Evolutionary conservation across 345 rosid species (phyloP).

Genomic region (Bruguiera sexangula): DNA sequence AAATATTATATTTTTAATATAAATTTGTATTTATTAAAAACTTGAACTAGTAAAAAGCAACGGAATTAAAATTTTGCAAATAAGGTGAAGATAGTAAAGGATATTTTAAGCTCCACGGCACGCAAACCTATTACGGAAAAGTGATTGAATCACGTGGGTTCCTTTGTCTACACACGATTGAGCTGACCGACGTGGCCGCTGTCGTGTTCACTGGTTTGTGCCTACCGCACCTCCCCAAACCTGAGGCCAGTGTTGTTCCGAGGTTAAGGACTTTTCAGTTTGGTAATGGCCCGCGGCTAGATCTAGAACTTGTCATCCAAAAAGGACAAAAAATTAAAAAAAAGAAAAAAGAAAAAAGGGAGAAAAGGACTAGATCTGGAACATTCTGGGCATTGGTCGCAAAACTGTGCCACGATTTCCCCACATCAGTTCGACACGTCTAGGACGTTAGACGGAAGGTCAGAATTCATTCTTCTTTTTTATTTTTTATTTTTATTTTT

Average conservation of each 20-base stretch:
- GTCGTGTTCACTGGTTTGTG: neutral
- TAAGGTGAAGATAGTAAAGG: constrained; percentile 15
- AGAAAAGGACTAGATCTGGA: neutral
- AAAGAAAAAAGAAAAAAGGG: no score
- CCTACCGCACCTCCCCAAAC: neutral
- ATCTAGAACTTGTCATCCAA: no score
- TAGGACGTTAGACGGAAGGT: neutral
- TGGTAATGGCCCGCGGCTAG: neutral
- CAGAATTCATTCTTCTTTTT: no score
- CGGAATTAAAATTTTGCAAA: neutral
- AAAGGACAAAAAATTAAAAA: no score
- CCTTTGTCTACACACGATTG: constrained; percentile 20
- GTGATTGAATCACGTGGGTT: constrained; percentile 27
- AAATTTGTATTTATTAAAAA: neutral
- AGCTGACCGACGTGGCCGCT: constrained; percentile 32
- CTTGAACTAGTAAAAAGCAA: neutral
- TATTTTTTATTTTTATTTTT: no score
- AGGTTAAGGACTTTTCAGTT: neutral
- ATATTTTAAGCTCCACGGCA: constrained; percentile 37
- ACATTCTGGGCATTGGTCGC: constrained; percentile 1
- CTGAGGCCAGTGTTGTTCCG: constrained; percentile 20
- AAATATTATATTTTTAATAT: neutral
- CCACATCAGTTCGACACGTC: constrained; percentile 22
- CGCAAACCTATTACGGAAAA: neutral
- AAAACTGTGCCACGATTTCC: constrained; percentile 10